Evolutionary conservation across 2,329 filamentous ascomycete genomes (phyloP).

Genomic region (Pyricularia grisea): DNA sequence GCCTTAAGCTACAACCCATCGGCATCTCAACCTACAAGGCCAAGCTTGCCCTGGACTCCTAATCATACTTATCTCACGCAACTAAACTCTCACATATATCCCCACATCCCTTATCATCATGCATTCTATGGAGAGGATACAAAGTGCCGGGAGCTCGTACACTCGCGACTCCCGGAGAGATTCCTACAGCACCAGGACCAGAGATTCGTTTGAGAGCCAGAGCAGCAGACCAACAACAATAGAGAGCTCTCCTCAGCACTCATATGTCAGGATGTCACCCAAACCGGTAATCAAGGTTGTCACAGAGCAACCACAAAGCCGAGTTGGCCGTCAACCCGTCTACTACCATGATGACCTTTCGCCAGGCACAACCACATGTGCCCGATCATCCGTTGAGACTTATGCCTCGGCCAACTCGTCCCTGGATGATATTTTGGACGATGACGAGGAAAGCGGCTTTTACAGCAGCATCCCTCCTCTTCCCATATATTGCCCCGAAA

Average conservation of each 20-base stretch:
- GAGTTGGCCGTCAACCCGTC: background rate
- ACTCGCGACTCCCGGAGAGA: slow-evolving; percentile 5
- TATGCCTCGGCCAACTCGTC: slow-evolving; percentile 67
- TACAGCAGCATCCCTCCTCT: slow-evolving; percentile 38
- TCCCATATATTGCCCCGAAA: slow-evolving; percentile 50
- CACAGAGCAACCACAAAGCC: background rate
- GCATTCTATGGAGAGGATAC: slow-evolving; percentile 6
- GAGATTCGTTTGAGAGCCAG: slow-evolving; percentile 8
- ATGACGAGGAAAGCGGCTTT: slow-evolving; percentile 22
- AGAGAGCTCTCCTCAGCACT: slow-evolving; percentile 4
- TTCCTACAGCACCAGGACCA: slow-evolving; percentile 6
- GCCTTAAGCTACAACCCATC: background rate
- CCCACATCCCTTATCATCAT: slow-evolving; percentile 6
- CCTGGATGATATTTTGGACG: slow-evolving; percentile 40
- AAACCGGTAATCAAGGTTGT: background rate
- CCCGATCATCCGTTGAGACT: slow-evolving; percentile 62
- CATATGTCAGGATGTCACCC: slow-evolving; percentile 3
- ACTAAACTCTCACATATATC: background rate
- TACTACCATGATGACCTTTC: slow-evolving; percentile 24
- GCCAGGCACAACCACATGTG: slow-evolving; percentile 30
- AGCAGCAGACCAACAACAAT: slow-evolving; percentile 9
- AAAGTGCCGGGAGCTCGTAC: slow-evolving; percentile 2
- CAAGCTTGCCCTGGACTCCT: background rate
- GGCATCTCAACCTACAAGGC: background rate
- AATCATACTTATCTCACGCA: background rate